Evolutionary conservation across 495 filamentous ascomycete genomes (phyloP), one percentile per base, ranked within the genome.

Genomic region (Xanthoparmelia taractica): DNA sequence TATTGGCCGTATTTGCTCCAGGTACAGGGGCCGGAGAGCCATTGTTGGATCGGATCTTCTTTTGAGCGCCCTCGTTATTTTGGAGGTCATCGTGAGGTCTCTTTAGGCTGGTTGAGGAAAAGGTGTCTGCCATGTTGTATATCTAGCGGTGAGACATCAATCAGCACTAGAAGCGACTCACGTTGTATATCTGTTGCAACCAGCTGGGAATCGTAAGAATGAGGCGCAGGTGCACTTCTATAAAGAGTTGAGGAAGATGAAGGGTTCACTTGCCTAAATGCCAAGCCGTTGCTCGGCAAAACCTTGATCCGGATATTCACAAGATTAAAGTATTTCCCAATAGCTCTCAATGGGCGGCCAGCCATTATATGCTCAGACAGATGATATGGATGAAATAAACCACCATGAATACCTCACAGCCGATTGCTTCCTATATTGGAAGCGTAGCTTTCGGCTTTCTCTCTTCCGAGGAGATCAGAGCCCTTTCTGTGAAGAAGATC

Each of bases 401-500:
- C 57, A 59, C 37, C 50, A 81, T 91, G 88, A 96, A 92, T 75
- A 90, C 92, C 70, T 89, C 93, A 60, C 90, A 92, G 69, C 92
- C 94, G 43, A 85, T 97, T 65, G 80, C 87, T 70, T 96, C 91
- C 68, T 76, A 85, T 72, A 87, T 99, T 73, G 82, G 84, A 72
- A 89, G 88, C 71, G 90, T 97, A 67, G 88, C 93, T 72, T 99
- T 99, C 78, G 85, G 82, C 38, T 86, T 90, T 72, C 85, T 96
- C 67, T 82, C 86, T 59, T 73, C 85, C 54, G 81, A 87, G 61
- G 95, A 97, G 73, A 91, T 97, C 76, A 86, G 84, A 73, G 82
- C 85, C 65, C 82, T 96, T 56, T 97, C 95, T 12, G 95, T 96
- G 62, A 94, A 91, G 78, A 84, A 84, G 74, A 94, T 99, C 68